Conservation (phyloP, 805 yeast genomes). For the Cyberlindnera suaveolens region DNA sequence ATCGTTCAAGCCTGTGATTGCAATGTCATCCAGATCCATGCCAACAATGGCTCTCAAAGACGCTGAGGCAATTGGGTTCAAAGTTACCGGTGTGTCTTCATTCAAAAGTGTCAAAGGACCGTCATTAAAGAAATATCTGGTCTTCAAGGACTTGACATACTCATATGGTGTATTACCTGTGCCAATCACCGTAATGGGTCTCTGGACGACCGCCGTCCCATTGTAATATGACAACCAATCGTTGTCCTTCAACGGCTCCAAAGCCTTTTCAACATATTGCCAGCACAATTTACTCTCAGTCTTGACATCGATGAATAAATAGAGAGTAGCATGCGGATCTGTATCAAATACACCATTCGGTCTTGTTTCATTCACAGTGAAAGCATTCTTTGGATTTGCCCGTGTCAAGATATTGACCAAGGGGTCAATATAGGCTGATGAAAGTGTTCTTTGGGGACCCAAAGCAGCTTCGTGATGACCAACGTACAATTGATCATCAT, state of each 20-base stretch:
- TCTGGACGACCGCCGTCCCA: conserved; percentile 32
- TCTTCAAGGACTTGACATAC: conserved; percentile 26
- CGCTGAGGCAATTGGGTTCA: conserved; percentile 39
- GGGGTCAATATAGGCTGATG: conserved; percentile 50
- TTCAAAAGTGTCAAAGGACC: conserved; percentile 36
- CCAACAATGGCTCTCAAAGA: conserved; percentile 30
- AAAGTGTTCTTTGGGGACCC: conserved; percentile 40
- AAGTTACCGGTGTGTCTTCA: conserved; percentile 16
- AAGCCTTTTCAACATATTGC: conserved; percentile 38
- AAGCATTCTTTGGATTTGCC: conserved; percentile 33
- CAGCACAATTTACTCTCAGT: conserved; percentile 44
- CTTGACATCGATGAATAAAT: conserved; percentile 62
- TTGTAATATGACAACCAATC: conserved; percentile 45
- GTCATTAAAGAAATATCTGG: conserved; percentile 39
- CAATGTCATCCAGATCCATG: conserved; percentile 4
- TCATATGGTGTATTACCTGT: conserved; percentile 64
- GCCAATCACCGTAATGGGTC: conserved; percentile 59
- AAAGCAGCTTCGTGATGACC: conserved; percentile 57
- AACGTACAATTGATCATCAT: conserved; percentile 41
- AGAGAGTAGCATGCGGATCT: conserved; percentile 44
- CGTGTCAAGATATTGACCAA: conserved; percentile 40
- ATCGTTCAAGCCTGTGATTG: conserved; percentile 27
- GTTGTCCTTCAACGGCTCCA: conserved; percentile 43
- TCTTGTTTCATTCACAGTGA: conserved; percentile 12
- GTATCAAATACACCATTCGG: conserved; percentile 39